A percentile compares a stretch with the other conserved stretches of the same genome.
These are phyloP conservation scores for Globisporangium spiculum DNA, from an alignment of 352 stramenopile genomes.

Conservation along the genomic window DNA sequence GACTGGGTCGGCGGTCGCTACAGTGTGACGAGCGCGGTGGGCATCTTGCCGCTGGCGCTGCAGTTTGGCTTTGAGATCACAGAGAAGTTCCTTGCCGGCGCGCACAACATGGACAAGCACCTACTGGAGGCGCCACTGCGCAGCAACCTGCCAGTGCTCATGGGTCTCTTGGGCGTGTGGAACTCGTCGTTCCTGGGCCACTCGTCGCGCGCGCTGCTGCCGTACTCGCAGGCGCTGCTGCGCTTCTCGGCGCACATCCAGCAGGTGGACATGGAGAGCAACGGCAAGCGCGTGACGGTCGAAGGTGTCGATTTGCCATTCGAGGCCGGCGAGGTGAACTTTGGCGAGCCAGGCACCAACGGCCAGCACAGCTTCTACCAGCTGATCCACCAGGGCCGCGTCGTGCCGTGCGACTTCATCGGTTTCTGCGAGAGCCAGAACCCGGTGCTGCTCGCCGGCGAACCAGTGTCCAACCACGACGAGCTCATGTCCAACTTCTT, in stretches of 20 bases:
- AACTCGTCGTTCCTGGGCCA: conserved; percentile 98
- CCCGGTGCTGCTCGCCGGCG: conserved; percentile 60
- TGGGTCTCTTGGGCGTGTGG: conserved; percentile 97
- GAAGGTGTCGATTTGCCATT: conserved; percentile 94
- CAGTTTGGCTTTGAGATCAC: conserved; percentile 95
- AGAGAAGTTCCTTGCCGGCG: conserved; percentile 92
- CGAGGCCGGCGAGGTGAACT: conserved; percentile 94
- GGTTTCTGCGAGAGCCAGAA: conserved; percentile 96
- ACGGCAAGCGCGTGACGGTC: conserved; percentile 96
- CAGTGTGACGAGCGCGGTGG: conserved; percentile 96
- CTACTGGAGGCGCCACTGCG: conserved; percentile 92
- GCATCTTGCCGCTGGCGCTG: conserved; percentile 94
- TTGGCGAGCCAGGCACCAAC: conserved; percentile 98
- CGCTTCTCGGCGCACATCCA: conserved; percentile 98
- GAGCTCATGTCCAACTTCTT: conserved; percentile 99
- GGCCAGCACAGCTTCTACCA: conserved; percentile 99
- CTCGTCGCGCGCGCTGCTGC: conserved; percentile 88
- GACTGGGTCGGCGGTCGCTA: conserved; percentile 99
- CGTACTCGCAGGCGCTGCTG: conserved; percentile 92
- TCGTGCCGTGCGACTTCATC: conserved; percentile 98
- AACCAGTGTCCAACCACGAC: conserved; percentile 97
- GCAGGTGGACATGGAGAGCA: conserved; percentile 99
- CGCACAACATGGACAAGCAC: conserved; percentile 97
- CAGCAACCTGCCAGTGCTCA: conserved; percentile 95
- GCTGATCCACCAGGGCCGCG: conserved; percentile 97